Base-by-base conservation (phyloP, 192 early-diverging fungal genomes). In the Entrophospora sp. region DNA sequence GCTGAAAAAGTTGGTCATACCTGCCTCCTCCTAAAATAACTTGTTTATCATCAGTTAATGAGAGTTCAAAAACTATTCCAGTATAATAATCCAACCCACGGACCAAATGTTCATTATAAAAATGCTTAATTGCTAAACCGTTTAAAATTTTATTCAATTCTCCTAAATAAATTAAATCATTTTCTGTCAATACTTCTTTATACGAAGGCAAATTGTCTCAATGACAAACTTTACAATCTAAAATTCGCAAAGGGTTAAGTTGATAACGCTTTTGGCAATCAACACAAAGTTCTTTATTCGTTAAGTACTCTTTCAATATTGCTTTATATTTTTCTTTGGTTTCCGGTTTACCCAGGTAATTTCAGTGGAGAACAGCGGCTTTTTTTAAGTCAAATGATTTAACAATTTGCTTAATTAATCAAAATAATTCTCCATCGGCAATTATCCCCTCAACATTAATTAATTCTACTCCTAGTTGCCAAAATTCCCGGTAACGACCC, bases 11-110 rank as follows among this genome's bases (percentile, higher is more conserved):
- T 2, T 37, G 1, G 10, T 58, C 55, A 36, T 58, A 58, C 2
- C 55, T 2, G 0, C 55, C 55, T 9, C 55, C 55, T 2, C 55
- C 55, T 37, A 58, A 58, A 8, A 58, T 8, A 1, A 32, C 55
- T 37, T 58, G 31, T 58, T n/a, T n/a, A n/a, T 58, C 55, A 24
- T 5, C 24, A 2, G 1, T 32, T 37, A 58, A 58, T 16, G 4
- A 2, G 0, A 58, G 31, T 27, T 58, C 55, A 58, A 58, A 58
- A 58, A 58, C 55, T 20, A 58, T 4, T 0, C 55, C 55, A 5
- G 55, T 58, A 22, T 58, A 58, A 37, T 58, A 58, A 58, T 58
- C 55, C n/a, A 58, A 58, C 2, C 55, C 55, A 0, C 55, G 55
- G 31, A 58, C 55, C 14, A 58, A 58, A 36, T 58, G 14, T 20